Evolutionary conservation across 371 early-diverging fungal genomes (phyloP), one percentile per base, ranked within the genome.

Genomic region (Blastocladiella emersonii): DNA sequence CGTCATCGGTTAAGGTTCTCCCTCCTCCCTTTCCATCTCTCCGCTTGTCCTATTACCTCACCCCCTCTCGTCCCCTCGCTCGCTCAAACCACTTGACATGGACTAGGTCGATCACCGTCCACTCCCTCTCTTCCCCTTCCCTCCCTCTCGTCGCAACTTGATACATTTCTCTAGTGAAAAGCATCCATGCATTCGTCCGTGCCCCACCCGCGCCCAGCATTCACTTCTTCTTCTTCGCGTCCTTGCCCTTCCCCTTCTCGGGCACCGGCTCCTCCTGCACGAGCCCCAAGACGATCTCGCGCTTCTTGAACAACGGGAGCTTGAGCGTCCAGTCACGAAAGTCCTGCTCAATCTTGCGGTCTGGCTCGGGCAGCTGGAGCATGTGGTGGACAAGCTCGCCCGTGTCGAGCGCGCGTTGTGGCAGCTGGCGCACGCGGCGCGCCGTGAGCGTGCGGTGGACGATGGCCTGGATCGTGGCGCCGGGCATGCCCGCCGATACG

Each of bases 1-100:
- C 57, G 67, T 82, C 62, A 78, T 86, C 63, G 86, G 86, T 64
- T 85, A 80, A 74, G 65, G 1, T 57, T 39, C 8, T 39, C 39
- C 5, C 13, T 39, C 8, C 13, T 5, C 13, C 39, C 8, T 39
- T 39, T 13, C 13, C 13, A 8, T 44, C 17, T 21, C 17, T 44
- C 21, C 17, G 5, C 45, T 44, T 44, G 3, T 12, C 23, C 17
- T 44, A 44, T 44, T 21, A 44, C 45, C 39, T 13, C 5, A 39
- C 39, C 13, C 13, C 13, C 8, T 39, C 13, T 39, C 39, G 5
- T 39, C n/a, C n/a, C n/a, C n/a, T n/a, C n/a, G n/a, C n/a, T n/a
- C n/a, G n/a, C n/a, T n/a, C n/a, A n/a, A n/a, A n/a, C n/a, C n/a
- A n/a, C n/a, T n/a, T n/a, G n/a, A n/a, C n/a, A n/a, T n/a, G n/a